Evolutionary conservation across 169 alveolate genomes (phyloP), one percentile per base, ranked within the genome.

Genomic region (Plasmodium berghei): DNA sequence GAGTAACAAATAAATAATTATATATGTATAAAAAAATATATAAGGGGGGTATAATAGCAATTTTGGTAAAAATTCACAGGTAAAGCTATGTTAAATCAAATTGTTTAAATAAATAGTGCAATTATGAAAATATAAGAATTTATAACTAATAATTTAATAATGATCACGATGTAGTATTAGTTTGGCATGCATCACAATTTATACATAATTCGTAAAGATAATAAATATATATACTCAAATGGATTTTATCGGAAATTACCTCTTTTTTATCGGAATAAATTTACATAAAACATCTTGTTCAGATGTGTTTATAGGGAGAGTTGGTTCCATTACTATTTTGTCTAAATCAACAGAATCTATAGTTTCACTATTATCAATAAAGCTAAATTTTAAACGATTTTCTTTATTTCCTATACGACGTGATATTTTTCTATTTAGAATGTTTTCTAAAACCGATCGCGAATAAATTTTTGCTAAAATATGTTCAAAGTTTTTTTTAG

Each of bases 181-280:
- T 34, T 34, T 34, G 8, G 0, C 42, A 34, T 34, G 8, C 42
- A 34, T 34, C 42, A 34, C 42, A 34, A 34, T 34, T 34, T 34
- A 34, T 1, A 5, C 42, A 34, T 34, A 34, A 34, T 34, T 34
- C 42, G 8, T 34, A 34, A 34, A 34, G 42, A 34, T 34, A 34
- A 34, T 34, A 34, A 34, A 34, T 34, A 34, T 34, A 34, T 34
- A 4, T 34, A 34, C 3, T 34, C 42, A 34, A 34, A 34, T 34
- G 42, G 24, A 0, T 2, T 26, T 14, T 22, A 22, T 56, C 12
- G 24, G 61, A 58, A 2, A 24, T 83, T 48, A 83, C 90, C 61
- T 83, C 55, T 83, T 83, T 71, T 61, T 49, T 40, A 83, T 83
- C 16, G 90, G 90, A 24, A 83, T 83, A 67, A 42, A 67, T 67